A percentile compares a stretch with the other conserved stretches of the same genome.
Evolutionary conservation across 352 stramenopile genomes (phyloP).

Genomic region (Phytophthora multivora): DNA sequence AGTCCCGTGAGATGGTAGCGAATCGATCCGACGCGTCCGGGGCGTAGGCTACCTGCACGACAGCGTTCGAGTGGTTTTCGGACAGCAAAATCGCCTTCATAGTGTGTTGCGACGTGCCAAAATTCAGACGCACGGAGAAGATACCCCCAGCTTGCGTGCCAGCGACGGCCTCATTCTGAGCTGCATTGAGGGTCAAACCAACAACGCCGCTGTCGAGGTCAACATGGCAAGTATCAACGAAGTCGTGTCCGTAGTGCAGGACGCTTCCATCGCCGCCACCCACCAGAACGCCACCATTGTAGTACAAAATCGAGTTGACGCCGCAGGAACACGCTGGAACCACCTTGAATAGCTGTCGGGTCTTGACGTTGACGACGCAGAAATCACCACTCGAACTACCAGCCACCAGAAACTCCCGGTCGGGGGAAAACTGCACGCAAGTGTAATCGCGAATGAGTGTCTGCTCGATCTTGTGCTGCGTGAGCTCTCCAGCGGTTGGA

Average conservation of each 20-base stretch:
- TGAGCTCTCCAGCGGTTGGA: conserved; percentile 81
- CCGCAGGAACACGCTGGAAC: conserved; percentile 84
- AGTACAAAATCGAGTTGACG: conserved; percentile 66
- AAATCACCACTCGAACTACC: conserved; percentile 90
- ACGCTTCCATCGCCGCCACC: conserved; percentile 90
- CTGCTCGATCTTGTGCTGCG: conserved; percentile 73
- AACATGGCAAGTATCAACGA: conserved; percentile 72
- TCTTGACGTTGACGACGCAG: conserved; percentile 80
- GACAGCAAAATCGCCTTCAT: conserved; percentile 31
- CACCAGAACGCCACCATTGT: conserved; percentile 54
- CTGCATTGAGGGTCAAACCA: conserved; percentile 59
- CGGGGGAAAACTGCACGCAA: conserved; percentile 80
- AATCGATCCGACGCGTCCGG: conserved; percentile 86
- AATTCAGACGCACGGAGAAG: conserved; percentile 69
- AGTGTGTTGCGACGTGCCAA: conserved; percentile 31
- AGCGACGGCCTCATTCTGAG: conserved; percentile 71
- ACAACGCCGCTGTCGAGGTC: conserved; percentile 71
- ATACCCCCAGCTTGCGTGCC: conserved; percentile 83
- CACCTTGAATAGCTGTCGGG: conserved; percentile 64
- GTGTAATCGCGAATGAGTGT: conserved; percentile 83
- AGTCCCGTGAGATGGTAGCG: conserved; percentile 87
- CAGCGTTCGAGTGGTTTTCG: conserved; percentile 82
- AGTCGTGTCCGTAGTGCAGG: conserved; percentile 75
- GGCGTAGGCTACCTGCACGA: conserved; percentile 84
- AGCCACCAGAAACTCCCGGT: conserved; percentile 82